Percentiles rank a stretch among this genome's conserved stretches.
Evolutionary conservation across 2,329 filamentous ascomycete genomes (phyloP).

Genomic region (Bipolaris gigantea): DNA sequence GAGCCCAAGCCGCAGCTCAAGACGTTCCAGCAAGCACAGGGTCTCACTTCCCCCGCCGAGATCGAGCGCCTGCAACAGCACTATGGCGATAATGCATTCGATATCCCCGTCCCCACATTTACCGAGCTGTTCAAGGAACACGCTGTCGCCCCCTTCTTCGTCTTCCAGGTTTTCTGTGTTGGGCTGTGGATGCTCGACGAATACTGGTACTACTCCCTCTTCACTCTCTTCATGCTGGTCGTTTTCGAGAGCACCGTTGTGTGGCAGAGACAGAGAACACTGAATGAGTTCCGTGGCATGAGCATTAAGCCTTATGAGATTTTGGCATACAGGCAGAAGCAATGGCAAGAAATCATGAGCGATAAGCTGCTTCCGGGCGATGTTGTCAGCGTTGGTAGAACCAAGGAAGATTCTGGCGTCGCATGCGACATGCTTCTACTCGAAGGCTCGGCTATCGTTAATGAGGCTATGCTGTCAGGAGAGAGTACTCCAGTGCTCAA

Average conservation of each 20-base stretch:
- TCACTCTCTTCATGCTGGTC: conserved; percentile 98
- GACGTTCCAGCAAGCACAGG: conserved; percentile 77
- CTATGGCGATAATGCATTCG: conserved; percentile 94
- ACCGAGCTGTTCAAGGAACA: conserved; percentile 97
- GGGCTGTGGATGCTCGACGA: conserved; percentile 98
- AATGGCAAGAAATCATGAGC: conserved; percentile 86
- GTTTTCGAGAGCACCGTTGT: conserved; percentile 98
- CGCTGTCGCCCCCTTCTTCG: conserved; percentile 97
- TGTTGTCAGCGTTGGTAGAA: conserved; percentile 86
- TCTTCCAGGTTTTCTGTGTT: conserved; percentile 98
- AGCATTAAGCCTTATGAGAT: conserved; percentile 98
- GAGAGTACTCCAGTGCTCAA: conserved; percentile 97
- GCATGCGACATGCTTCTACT: conserved; percentile 96
- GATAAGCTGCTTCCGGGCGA: conserved; percentile 93
- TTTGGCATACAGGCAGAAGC: conserved; percentile 83
- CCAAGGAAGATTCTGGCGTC: conserved; percentile 95
- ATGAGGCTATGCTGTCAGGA: conserved; percentile 98
- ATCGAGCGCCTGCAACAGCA: conserved; percentile 81
- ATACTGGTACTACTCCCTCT: conserved; percentile 99
- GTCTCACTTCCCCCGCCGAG: conserved; percentile 73
- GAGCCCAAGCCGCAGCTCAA: conserved; percentile 80
- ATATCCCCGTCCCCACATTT: conserved; percentile 96
- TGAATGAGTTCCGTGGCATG: conserved; percentile 98
- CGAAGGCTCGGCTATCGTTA: conserved; percentile 94
- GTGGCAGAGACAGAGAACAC: conserved; percentile 94